Base-by-base conservation (phyloP, 352 stramenopile species). In the Phytophthora melonis region DNA sequence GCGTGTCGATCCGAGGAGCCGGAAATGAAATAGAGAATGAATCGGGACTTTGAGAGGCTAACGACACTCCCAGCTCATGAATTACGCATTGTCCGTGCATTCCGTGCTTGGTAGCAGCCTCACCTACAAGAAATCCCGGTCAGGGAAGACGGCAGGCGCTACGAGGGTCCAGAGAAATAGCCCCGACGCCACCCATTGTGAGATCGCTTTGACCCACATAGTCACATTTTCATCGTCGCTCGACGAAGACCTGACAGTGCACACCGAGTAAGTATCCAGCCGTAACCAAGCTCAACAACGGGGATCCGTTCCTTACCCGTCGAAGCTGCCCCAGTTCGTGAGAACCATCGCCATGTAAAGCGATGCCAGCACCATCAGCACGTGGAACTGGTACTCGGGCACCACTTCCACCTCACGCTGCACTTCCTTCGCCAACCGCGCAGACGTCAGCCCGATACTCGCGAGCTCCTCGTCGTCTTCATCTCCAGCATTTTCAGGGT, bases 151-250 rank as follows among this genome's bases (percentile, higher is more conserved):
- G 10, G 74, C 81, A 19, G 97, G 97, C 13, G 96, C 97, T 16
- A 98, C 61, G 18, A 99, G 82, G 4, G 96, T 98, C 97, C 97
- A 99, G 7, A 97, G 66, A 74, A 99, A 99, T 4, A 99, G 73
- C 9, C 84, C 74, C 8, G 97, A 85, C 9, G 88, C 91, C 11
- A 93, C 78, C 96, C 96, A 99, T 72, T 99, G 94, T 19, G 91
- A 97, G 16, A 83, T 81, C 70, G 97, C 94, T 27, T 98, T 94
- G 59, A 99, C 97, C 94, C 94, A 99, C 96, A 99, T 99, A 5
- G 86, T 94, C 25, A 93, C 81, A 5, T 88, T 72, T 43, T 92
- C 75, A 56, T 93, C 86, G n/a, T 74, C 63, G 11, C 70, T 71
- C 3, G 75, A 82, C 16, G 81, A 76, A 23, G 72, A 81, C 23